phyloP scores from a whole-genome alignment of 306 rosid genomes.

The Begonia loranthoides region DNA sequence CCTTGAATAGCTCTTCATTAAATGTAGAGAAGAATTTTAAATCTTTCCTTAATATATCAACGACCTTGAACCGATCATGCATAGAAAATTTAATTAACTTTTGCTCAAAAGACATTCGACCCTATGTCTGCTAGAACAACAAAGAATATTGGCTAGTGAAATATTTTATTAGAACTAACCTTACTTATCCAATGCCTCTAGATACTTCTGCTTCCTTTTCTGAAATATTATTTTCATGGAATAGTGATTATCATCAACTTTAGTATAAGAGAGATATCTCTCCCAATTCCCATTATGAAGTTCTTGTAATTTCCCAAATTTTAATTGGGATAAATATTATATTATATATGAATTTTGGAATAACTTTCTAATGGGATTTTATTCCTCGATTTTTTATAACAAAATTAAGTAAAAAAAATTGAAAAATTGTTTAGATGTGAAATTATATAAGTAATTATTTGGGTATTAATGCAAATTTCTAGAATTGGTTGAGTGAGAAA shows the following conservation, averaged over 20 bases:
- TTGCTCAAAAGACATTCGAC: slow-evolving; percentile 6
- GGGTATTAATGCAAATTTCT: too few relatives aligned
- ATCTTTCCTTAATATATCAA: slow-evolving; percentile 79
- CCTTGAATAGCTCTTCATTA: slow-evolving; percentile 88
- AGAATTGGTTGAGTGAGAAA: too few relatives aligned
- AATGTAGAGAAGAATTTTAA: slow-evolving; percentile 83
- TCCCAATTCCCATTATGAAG: slow-evolving; percentile 98
- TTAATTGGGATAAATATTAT: too few relatives aligned
- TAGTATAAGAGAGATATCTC: slow-evolving; percentile 84
- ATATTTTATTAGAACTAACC: slow-evolving; percentile 23
- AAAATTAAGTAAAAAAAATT: too few relatives aligned
- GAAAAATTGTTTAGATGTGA: too few relatives aligned
- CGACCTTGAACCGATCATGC: slow-evolving; percentile 90
- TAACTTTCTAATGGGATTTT: too few relatives aligned
- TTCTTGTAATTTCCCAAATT: too few relatives aligned
- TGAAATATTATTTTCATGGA: slow-evolving; percentile 97
- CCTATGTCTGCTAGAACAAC: background rate
- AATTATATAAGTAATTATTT: too few relatives aligned
- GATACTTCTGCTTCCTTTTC: slow-evolving; percentile 97
- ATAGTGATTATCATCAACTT: slow-evolving; percentile 91
- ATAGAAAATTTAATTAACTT: slow-evolving; percentile 23
- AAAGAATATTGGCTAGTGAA: background rate
- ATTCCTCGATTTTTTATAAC: too few relatives aligned
- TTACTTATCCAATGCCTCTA: slow-evolving; percentile 95
- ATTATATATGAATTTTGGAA: too few relatives aligned